Evolutionary conservation across 164 flowering plant species (phyloP).

Genomic region (Litsea cubeba): DNA sequence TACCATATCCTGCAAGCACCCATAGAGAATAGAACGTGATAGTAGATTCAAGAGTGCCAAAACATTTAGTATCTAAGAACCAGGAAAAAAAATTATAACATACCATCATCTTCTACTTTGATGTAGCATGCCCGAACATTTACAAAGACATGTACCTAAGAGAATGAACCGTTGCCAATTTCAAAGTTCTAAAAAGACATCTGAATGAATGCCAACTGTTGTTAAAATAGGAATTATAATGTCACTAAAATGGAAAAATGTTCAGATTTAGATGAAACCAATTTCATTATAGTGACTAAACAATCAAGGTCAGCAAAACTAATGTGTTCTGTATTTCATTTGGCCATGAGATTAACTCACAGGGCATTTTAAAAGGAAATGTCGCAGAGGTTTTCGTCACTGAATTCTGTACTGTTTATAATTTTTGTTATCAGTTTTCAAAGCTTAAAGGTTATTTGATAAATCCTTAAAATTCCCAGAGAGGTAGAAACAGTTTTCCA

Average conservation of each 20-base stretch:
- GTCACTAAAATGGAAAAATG: background rate
- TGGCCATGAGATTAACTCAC: background rate
- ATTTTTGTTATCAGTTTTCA: background rate
- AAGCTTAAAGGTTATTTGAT: too few species aligned
- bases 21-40: slow-evolving; percentile 4
- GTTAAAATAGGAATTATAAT: background rate
- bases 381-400: background rate
- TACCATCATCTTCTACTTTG: slow-evolving; percentile 87
- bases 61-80: background rate
- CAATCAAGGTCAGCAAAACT: background rate
- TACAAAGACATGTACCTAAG: slow-evolving; percentile 63
- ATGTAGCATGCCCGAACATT: slow-evolving; percentile 53
- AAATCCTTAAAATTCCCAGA: too few species aligned
- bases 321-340: background rate
- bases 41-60: background rate
- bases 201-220: background rate
- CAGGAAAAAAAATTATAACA: slow-evolving; percentile 19
- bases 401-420: background rate
- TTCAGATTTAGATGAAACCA: background rate
- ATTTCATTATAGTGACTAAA: background rate
- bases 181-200: background rate
- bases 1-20: slow-evolving; percentile 66
- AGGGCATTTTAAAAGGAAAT: background rate
- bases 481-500: too few species aligned
- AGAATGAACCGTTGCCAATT: background rate